Evolutionary conservation across 1,284 basidiomycete genomes (phyloP), one percentile per base, ranked within the genome.

Genomic region (Fomitopsis schrenkii): DNA sequence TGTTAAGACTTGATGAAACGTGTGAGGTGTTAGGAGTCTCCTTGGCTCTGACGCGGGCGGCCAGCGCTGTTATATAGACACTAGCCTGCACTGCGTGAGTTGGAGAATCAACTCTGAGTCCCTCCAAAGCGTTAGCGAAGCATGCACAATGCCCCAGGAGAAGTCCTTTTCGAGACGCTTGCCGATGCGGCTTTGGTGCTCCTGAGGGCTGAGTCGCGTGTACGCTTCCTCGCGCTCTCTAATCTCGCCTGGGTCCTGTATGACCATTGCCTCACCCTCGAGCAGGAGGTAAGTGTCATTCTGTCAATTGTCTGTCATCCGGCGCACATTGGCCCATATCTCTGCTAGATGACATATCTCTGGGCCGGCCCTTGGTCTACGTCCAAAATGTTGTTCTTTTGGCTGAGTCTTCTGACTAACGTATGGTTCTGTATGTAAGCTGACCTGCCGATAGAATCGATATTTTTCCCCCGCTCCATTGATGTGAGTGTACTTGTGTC

Each of bases 311-410:
- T 36, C 35, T 36, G 35, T 36, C 35, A 36, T 5, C 35, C 35
- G 10, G 35, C 10, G 35, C 35, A 36, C 35, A 36, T 22, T 22
- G 22, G 22, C 12, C n/a, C 2, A 33, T 10, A 10, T 28, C 15
- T 53, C 17, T 19, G 5, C 2, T 35, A 73, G 72, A 55, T 72
- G n/a, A 48, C 66, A 33, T 70, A 67, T 60, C 71, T 72, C 61
- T 73, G 72, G 72, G 59, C 62, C 2, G 69, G 70, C 5, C 45
- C 59, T 44, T 73, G 71, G 70, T 63, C 62, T 1, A 50, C 66
- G 14, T 67, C 72, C 7, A 65, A 66, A 19, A 53, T 67, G 19
- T 53, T 73, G 17, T 73, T 68, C 60, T 66, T 73, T 36, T n/a
- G 67, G 55, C 71, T 73, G 45, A 55, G 67, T 59, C 2, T 1